Conservation (phyloP, 2,329 filamentous ascomycete genomes). For the Aspergillus alliaceus region DNA sequence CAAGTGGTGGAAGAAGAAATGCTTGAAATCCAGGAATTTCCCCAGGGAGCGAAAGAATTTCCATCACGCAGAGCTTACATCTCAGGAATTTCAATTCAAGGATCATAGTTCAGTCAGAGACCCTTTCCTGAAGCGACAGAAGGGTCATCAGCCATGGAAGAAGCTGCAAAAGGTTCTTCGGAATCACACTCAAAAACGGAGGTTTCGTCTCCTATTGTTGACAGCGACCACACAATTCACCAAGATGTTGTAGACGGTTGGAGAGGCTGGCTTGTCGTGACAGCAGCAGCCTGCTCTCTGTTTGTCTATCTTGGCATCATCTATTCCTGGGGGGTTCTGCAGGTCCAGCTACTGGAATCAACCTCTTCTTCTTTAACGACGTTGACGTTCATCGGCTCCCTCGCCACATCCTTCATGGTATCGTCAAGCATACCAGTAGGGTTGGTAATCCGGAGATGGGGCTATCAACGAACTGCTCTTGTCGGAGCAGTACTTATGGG, state of each 20-base stretch:
- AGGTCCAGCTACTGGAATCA: not conserved
- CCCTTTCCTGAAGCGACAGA: not conserved
- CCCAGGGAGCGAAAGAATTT: not conserved
- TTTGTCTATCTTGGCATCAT: not conserved
- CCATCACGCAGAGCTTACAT: too few relatives aligned
- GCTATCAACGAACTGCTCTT: not conserved
- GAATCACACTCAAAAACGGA: not conserved
- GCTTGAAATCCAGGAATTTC: not conserved
- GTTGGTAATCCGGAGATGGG: not conserved
- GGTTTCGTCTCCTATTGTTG: not conserved
- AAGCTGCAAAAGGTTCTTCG: not conserved
- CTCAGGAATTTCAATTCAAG: too few relatives aligned
- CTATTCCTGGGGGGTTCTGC: not conserved
- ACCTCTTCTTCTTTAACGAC: not conserved
- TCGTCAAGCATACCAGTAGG: not conserved
- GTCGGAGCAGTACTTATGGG: not conserved
- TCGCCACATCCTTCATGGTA: not conserved
- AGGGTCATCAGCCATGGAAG: not conserved
- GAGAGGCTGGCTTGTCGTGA: not conserved
- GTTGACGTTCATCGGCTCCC: not conserved
- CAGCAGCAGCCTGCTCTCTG: not conserved
- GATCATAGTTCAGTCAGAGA: too few relatives aligned
- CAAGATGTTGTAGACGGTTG: not conserved
- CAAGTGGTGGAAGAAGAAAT: not conserved
- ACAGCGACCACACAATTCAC: not conserved